A percentile compares a stretch with the other conserved stretches of the same genome.
Evolutionary conservation across 2,329 filamentous ascomycete genomes (phyloP).

Genomic region (Hymenoscyphus albidus): DNA sequence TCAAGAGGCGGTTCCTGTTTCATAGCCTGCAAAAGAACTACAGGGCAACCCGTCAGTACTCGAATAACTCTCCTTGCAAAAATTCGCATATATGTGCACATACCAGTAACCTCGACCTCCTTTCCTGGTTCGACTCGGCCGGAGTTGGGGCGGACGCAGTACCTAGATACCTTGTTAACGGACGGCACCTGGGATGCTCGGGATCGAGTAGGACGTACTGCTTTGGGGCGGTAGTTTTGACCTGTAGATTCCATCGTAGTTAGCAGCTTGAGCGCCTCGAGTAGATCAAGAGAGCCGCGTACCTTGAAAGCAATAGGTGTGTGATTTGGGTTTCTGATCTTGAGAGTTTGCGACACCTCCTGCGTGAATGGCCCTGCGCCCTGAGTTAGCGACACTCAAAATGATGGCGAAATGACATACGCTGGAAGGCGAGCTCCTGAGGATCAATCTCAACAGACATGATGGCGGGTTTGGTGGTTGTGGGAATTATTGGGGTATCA

Average conservation of each 20-base stretch:
- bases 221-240: constrained; percentile 98
- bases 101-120: constrained; percentile 90
- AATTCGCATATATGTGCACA: constrained; percentile 28
- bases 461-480: constrained; percentile 35
- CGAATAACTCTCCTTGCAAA: constrained; percentile 5
- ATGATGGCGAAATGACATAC: constrained; percentile 51
- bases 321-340: constrained; percentile 60
- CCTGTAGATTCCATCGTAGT: constrained; percentile 49
- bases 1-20: constrained; percentile 86
- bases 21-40: constrained; percentile 96
- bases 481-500: not conserved
- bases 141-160: constrained; percentile 96
- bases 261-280: constrained; percentile 24
- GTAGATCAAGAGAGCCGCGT: constrained; percentile 33
- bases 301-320: constrained; percentile 69
- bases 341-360: constrained; percentile 62
- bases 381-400: constrained; percentile 16
- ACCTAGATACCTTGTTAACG: constrained; percentile 54
- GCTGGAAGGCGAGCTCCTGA: constrained; percentile 85
- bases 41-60: constrained; percentile 22
- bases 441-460: constrained; percentile 98
- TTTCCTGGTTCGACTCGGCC: constrained; percentile 89
- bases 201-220: constrained; percentile 61
- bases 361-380: constrained; percentile 60
- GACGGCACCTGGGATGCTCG: constrained; percentile 20